phyloP scores from a whole-genome alignment of 805 yeast genomes.

The Metschnikowia orientalis region DNA sequence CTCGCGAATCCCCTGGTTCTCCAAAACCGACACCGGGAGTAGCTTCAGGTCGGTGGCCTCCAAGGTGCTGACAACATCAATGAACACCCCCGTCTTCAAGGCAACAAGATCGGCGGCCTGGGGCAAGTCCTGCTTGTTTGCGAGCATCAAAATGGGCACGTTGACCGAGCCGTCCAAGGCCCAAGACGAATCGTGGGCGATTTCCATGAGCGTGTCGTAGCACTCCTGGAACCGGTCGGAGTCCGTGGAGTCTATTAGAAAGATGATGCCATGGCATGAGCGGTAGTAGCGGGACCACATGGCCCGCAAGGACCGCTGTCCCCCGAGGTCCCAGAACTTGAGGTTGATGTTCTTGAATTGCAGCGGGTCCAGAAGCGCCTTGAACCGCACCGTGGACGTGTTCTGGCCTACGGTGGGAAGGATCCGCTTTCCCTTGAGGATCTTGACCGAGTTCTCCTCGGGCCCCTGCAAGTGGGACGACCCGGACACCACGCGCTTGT shows the following conservation, averaged over 20 bases:
- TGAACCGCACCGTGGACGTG: slow-evolving; percentile 40
- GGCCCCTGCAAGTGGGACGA: slow-evolving; percentile 14
- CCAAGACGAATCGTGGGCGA: slow-evolving; percentile 44
- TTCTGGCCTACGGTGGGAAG: slow-evolving; percentile 96
- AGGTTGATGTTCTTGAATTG: slow-evolving; percentile 46
- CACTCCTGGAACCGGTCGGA: slow-evolving; percentile 80
- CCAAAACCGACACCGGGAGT: slow-evolving; percentile 82
- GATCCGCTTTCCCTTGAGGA: slow-evolving; percentile 51
- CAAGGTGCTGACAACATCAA: slow-evolving; percentile 70
- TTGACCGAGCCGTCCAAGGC: slow-evolving; percentile 37
- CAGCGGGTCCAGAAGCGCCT: slow-evolving; percentile 22
- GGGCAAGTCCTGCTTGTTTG: slow-evolving; percentile 83
- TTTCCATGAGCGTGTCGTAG: slow-evolving; percentile 53
- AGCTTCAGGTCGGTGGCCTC: slow-evolving; percentile 90
- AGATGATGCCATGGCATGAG: slow-evolving; percentile 86
- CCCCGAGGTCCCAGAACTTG: slow-evolving; percentile 96
- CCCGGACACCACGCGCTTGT: slow-evolving; percentile 11
- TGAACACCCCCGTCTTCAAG: slow-evolving; percentile 81
- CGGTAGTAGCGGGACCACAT: slow-evolving; percentile 87
- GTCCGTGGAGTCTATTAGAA: slow-evolving; percentile 90
- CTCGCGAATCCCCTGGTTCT: slow-evolving; percentile 77
- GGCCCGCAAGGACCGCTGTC: slow-evolving; percentile 77
- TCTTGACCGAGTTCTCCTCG: slow-evolving; percentile 19
- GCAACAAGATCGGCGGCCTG: slow-evolving; percentile 43
- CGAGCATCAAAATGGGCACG: slow-evolving; percentile 89